Percentiles rank a stretch among this genome's conserved stretches.
phyloP scores from a whole-genome alignment of 768 basidiomycete genomes.

The Xanthoconium purpureum region DNA sequence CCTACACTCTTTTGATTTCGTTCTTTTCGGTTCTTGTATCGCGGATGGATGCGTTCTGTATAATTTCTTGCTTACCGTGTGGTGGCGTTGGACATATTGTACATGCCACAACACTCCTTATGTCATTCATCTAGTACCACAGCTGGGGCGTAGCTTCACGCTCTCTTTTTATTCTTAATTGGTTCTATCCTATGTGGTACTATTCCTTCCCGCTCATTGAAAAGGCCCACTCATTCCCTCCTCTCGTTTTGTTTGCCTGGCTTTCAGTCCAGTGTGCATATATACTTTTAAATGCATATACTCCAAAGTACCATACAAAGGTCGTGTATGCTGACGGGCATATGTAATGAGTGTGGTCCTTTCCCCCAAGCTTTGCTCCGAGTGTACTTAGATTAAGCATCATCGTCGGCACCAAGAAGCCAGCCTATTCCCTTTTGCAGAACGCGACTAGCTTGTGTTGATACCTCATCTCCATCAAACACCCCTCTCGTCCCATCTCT shows the following conservation, averaged over 20 bases:
- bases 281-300: constrained; percentile 21
- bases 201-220: constrained; percentile 22
- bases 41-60: constrained; percentile 14
- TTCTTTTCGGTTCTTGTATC: constrained; percentile 10
- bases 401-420: constrained; percentile 85
- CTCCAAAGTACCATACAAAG: constrained; percentile 15
- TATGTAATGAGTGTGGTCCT: constrained; percentile 13
- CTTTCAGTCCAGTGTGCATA: constrained; percentile 25
- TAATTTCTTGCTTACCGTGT: constrained; percentile 17
- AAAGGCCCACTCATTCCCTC: not conserved
- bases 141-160: constrained; percentile 6
- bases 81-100: constrained; percentile 7
- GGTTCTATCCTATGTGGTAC: constrained; percentile 30
- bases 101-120: constrained; percentile 11
- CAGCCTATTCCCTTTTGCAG: constrained; percentile 92
- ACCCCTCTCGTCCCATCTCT: constrained; percentile 40
- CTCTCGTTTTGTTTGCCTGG: constrained; percentile 29
- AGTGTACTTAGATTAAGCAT: constrained; percentile 3
- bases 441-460: constrained; percentile 71
- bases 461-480: constrained; percentile 58
- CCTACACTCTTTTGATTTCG: constrained; percentile 9
- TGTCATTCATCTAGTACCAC: constrained; percentile 11
- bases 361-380: not conserved
- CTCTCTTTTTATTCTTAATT: constrained; percentile 17
- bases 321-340: constrained; percentile 13